Evolutionary conservation across 805 yeast species (phyloP), one percentile per base, ranked within the genome.

Genomic region (Sugiyamaella floridensis): DNA sequence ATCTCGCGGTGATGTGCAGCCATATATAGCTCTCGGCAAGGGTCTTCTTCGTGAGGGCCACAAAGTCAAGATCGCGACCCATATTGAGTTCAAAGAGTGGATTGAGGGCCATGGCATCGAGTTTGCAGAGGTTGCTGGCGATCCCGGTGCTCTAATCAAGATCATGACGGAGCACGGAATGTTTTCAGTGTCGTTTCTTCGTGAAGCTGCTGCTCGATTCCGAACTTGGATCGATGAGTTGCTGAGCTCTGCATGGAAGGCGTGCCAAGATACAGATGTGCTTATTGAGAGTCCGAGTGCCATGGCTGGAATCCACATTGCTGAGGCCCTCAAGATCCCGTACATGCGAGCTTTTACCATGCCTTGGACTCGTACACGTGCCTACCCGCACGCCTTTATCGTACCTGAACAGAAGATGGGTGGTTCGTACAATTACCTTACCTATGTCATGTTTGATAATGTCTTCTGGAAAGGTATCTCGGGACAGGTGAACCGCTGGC

Each of bases 351-450:
- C 97, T 0, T 92, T 92, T 65, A 92, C 98, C 0, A 92, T 92
- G 98, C 98, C 98, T 0, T 92, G 98, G 98, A 88, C 97, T 0
- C 72, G 96, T 55, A 90, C 98, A 0, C 76, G 95, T 59, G 95
- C 97, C 0, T 92, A 92, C 65, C 97, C 97, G 0, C 97, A 92
- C 73, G 97, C 98, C 0, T 89, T 92, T 58, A 81, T 90, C 65
- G 96, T 88, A 7, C 97, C 98, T 0, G 97, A 89, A 55, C 95
- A 87, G 68, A 88, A 85, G 64, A 78, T 85, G 66, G 97, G 97
- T 10, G 97, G 97, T 2, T 85, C 90, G 9, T 92, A 92, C 69
- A 92, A 92, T 65, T 87, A 88, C 63, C 74, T 92, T 71, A 89
- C 97, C 0, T 96, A 92, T 69, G 92, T 89, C 7, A 80, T 92